Conservation (phyloP, 768 basidiomycete species). For the Agaricus blazei region DNA sequence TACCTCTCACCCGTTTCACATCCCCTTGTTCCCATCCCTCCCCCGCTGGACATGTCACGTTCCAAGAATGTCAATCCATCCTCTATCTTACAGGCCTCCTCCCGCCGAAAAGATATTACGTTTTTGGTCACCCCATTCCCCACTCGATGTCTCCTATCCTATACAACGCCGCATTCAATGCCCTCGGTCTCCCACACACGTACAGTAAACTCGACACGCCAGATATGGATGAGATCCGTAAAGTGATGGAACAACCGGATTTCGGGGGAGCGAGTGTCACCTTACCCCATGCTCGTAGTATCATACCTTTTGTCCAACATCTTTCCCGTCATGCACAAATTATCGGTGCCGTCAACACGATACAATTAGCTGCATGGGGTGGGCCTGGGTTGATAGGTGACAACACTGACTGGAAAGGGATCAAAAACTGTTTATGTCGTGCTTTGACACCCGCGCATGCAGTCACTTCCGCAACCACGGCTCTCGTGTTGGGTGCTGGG, state of each 20-base stretch:
- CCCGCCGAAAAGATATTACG: constrained; percentile 54
- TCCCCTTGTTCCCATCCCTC: constrained; percentile 54
- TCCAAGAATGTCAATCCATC: constrained; percentile 60
- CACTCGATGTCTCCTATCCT: constrained; percentile 72
- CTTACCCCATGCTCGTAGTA: constrained; percentile 71
- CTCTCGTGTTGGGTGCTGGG: constrained; percentile 78
- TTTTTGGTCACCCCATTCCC: constrained; percentile 68
- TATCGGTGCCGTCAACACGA: constrained; percentile 80
- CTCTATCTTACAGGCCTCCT: constrained; percentile 59
- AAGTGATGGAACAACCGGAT: constrained; percentile 38
- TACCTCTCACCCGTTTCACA: constrained; percentile 75
- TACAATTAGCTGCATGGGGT: constrained; percentile 41
- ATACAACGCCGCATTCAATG: constrained; percentile 66
- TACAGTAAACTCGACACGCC: constrained; percentile 58
- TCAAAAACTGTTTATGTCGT: constrained; percentile 42
- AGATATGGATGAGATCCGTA: constrained; percentile 40
- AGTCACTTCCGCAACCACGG: constrained; percentile 29
- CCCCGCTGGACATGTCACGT: constrained; percentile 76
- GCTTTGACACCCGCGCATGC: constrained; percentile 27
- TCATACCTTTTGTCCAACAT: constrained; percentile 61
- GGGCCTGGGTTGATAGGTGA: constrained; percentile 52
- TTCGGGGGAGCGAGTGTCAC: constrained; percentile 86
- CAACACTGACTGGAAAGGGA: constrained; percentile 80
- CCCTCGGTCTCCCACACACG: constrained; percentile 61
- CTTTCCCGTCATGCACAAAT: constrained; percentile 58